Base-by-base conservation (phyloP, 352 stramenopile genomes). In the Salisapilia sapeloensis region DNA sequence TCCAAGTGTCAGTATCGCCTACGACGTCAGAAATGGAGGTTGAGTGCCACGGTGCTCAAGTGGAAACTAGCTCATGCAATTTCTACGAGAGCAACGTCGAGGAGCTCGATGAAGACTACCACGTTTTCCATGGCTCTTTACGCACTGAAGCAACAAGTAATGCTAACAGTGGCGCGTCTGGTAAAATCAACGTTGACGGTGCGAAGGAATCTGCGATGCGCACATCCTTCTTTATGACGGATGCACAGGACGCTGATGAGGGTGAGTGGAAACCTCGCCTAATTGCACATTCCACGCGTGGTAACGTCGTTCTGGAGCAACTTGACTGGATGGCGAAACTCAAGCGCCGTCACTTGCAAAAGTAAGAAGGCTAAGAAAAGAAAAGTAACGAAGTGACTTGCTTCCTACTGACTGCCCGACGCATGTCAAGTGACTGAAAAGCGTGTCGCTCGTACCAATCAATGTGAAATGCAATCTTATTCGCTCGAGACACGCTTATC, bases 171-270 rank as follows among this genome's bases (percentile, higher is more conserved):
- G 24, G 24, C 10, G 10, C 24, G 24, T 66, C 58, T 0, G 72
- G 67, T 11, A 84, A 84, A 40, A 84, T 87, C 38, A 83, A 84
- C 35, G 32, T 78, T n/a, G 42, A 52, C 8, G 65, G 50, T 29
- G 69, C 69, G 28, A 87, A 82, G 49, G 48, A 55, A 13, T 53
- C 64, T 1, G 72, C 72, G 0, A 57, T 84, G 55, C 55, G 54
- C 6, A 87, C 72, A n/a, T 87, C 72, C 2, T 87, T 87, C 44
- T 87, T 87, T 35, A 61, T 67, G 28, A 40, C n/a, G n/a, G n/a
- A n/a, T n/a, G n/a, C n/a, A n/a, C n/a, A 50, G 2, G 48, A 60
- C 11, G 53, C 38, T 10, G 38, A 40, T 3, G 11, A 26, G 2
- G 25, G 19, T 6, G 24, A 23, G 0, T 38, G 28, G 2, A 40